A percentile compares a stretch with the other conserved stretches of the same genome.
phyloP scores from a whole-genome alignment of 129 eudicot species.

The Pulicaria dysenterica region DNA sequence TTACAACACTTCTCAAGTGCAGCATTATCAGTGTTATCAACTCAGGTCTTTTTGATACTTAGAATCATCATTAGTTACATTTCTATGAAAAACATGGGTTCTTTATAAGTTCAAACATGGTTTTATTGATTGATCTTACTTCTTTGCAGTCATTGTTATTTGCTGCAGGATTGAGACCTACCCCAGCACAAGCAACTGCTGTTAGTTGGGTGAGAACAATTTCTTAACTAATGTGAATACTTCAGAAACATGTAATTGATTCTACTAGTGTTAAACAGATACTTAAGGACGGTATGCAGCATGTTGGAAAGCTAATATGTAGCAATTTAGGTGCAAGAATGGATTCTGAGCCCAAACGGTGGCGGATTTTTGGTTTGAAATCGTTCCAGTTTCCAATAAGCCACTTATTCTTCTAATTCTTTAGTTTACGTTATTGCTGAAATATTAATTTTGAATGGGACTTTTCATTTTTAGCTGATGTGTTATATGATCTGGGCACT shows the following conservation, averaged over 20 bases:
- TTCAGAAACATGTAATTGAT: slow-evolving; percentile 15
- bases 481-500: slow-evolving; percentile 87
- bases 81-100: background rate
- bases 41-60: slow-evolving; percentile 67
- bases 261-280: slow-evolving; percentile 49
- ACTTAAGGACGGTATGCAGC: slow-evolving; percentile 97
- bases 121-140: slow-evolving; percentile 23
- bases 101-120: too few relatives aligned
- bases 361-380: slow-evolving; percentile 84
- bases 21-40: slow-evolving; percentile 82
- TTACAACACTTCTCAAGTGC: slow-evolving; percentile 90
- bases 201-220: slow-evolving; percentile 85
- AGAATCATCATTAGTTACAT: background rate
- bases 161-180: slow-evolving; percentile 98
- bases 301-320: slow-evolving; percentile 89
- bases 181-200: slow-evolving; percentile 98
- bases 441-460: background rate
- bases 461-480: slow-evolving; percentile 72
- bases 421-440: background rate
- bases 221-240: slow-evolving; percentile 8
- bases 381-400: background rate
- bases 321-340: slow-evolving; percentile 96
- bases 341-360: slow-evolving; percentile 98
- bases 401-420: background rate
- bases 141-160: slow-evolving; percentile 84